Percentiles rank a stretch among this genome's conserved stretches.
phyloP scores from a whole-genome alignment of 2,329 filamentous ascomycete genomes.

The Calonectria pseudoreteaudii region DNA sequence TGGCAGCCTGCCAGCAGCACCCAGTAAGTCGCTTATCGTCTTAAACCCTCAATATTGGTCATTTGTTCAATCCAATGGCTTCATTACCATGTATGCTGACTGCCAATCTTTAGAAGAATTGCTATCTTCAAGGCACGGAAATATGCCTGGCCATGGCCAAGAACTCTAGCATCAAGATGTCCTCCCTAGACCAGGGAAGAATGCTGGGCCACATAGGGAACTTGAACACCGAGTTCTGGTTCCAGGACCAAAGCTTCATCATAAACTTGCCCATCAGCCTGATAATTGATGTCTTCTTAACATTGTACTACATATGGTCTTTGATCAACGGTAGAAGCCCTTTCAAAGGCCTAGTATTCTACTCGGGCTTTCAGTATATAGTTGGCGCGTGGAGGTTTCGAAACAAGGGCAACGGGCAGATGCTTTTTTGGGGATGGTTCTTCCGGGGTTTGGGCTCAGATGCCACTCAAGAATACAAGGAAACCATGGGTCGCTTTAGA shows the following conservation, averaged over 20 bases:
- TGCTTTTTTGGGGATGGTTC: background rate
- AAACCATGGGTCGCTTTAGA: background rate
- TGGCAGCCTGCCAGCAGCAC: background rate
- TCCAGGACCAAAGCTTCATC: background rate
- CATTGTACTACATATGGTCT: background rate
- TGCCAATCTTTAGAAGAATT: background rate
- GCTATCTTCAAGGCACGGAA: background rate
- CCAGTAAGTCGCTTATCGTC: background rate
- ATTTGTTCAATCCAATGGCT: background rate
- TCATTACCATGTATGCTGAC: background rate
- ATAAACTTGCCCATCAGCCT: background rate
- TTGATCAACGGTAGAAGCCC: background rate
- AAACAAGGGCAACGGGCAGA: too few relatives aligned
- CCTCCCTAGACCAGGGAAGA: background rate
- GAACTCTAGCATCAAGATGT: background rate
- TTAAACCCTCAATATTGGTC: background rate
- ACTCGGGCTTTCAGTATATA: background rate
- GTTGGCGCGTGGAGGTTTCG: background rate
- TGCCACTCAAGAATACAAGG: background rate
- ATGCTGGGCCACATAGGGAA: background rate
- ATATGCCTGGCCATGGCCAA: background rate
- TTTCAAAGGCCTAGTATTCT: background rate
- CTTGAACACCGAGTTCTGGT: background rate
- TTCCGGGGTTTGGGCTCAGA: background rate
- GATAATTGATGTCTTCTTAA: background rate